Evolutionary conservation across 805 yeast genomes (phyloP).

Genomic region (Saturnispora quitensis): DNA sequence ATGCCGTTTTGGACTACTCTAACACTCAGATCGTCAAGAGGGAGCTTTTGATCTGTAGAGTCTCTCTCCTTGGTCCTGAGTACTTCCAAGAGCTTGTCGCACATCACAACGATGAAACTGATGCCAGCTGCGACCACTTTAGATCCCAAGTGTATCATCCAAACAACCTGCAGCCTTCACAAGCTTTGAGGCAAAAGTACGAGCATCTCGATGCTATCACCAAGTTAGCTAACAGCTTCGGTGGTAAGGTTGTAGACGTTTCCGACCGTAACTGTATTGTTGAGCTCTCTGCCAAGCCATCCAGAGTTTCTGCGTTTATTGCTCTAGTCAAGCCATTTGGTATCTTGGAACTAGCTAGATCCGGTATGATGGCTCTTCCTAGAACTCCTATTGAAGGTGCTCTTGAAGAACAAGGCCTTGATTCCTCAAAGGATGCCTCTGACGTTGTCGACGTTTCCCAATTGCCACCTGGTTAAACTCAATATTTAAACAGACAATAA

Average conservation of each 20-base stretch:
- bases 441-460: constrained; percentile 80
- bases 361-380: constrained; percentile 98
- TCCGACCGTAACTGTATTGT: constrained; percentile 90
- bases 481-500: not conserved
- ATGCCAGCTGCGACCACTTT: constrained; percentile 35
- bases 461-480: constrained; percentile 82
- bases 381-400: constrained; percentile 73
- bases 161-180: constrained; percentile 78
- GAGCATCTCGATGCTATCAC: constrained; percentile 79
- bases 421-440: constrained; percentile 43
- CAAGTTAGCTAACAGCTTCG: constrained; percentile 74
- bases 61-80: constrained; percentile 94
- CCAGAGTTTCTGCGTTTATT: constrained; percentile 77
- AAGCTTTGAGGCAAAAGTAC: constrained; percentile 90
- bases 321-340: constrained; percentile 93
- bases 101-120: constrained; percentile 55
- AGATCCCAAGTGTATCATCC: constrained; percentile 63
- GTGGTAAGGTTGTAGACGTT: constrained; percentile 88
- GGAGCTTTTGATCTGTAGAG: constrained; percentile 85
- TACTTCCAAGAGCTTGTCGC: constrained; percentile 91
- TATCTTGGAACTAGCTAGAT: constrained; percentile 88
- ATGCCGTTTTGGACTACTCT: constrained; percentile 93
- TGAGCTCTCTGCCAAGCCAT: constrained; percentile 90
- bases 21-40: constrained; percentile 83
- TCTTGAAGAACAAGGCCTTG: constrained; percentile 36